Base-by-base conservation (phyloP, 441 rosid genomes). In the Rhodomyrtus psidioides region DNA sequence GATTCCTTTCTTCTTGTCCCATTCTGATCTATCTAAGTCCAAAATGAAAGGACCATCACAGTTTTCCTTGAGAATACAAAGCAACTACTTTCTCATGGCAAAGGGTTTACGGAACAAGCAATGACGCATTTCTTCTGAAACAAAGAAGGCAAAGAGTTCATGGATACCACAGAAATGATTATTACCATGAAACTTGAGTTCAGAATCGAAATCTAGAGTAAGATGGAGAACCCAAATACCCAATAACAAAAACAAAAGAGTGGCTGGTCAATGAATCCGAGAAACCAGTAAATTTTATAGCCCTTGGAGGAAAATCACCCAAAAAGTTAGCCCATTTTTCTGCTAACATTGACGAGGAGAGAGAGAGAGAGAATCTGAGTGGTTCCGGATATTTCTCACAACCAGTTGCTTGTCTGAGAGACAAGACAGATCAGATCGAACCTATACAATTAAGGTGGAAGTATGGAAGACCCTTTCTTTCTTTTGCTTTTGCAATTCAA, bases 1-100 rank as follows among this genome's bases (percentile, higher is more conserved):
- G 91, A 87, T 59, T 55, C 81, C 86, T 91, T 53, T 90, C 94
- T 87, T 93, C 95, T 81, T 76, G 89, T 79, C 81, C 89, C 95
- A 90, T 92, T 46, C 15, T 55, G 82, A 84, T 84, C 92, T 90
- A 88, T 91, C 87, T 21, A 87, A 83, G 21, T 34, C 51, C 42
- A 28, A n/a, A 85, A 39, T 39, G 81, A 53, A 53, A 81, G 62
- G 26, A 2, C 53, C n/a, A 12, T 26, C 51, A 1, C 46, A 34
- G 30, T 3, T n/a, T 2, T 8, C 57, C 17, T 17, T 28, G 23
- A 49, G 60, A 56, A 15, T 60, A 46, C 28, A 58, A 28, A 30
- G 34, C 46, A 65, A 60, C 55, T 27, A 54, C 51, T 59, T 60
- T 44, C 34, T 59, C 85, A 58, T 42, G 74, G 24, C 19, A 24